Percentiles rank a stretch among this genome's conserved stretches.
phyloP scores from a whole-genome alignment of 176 grass and related monocot genomes.

The maize (Zea mays) region DNA sequence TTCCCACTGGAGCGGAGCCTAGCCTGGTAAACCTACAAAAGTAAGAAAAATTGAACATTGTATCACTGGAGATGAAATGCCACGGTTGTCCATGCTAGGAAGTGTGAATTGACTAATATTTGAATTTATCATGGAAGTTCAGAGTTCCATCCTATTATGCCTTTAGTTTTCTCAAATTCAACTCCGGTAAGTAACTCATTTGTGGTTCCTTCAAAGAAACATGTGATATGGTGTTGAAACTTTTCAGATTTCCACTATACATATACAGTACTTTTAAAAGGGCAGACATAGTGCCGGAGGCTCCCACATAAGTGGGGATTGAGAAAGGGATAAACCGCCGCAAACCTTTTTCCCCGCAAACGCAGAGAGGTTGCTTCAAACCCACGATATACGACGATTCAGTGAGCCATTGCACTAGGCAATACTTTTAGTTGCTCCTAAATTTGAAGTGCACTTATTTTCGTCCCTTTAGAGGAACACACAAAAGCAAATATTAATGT shows the following conservation, averaged over 20 bases:
- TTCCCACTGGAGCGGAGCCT: constrained; percentile 63
- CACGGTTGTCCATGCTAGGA: neutral
- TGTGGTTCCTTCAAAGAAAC: constrained; percentile 4
- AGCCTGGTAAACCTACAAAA: constrained; percentile 87
- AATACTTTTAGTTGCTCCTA: neutral
- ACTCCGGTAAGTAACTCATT: neutral
- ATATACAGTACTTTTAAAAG: neutral
- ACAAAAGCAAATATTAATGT: neutral
- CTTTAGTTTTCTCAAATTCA: neutral
- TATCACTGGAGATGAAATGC: constrained; percentile 12
- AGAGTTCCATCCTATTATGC: neutral
- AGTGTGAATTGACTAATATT: neutral
- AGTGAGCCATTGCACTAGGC: too few species aligned
- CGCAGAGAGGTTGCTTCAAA: too few species aligned
- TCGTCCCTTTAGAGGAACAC: constrained; percentile 1
- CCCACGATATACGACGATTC: too few species aligned
- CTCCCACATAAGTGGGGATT: too few species aligned
- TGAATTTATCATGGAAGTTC: constrained; percentile 22
- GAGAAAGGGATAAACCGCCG: too few species aligned
- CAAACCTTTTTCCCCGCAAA: too few species aligned
- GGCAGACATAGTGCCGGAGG: too few species aligned
- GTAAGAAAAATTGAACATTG: constrained; percentile 18
- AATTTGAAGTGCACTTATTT: constrained; percentile 2
- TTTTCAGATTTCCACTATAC: constrained; percentile 8
- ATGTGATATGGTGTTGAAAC: neutral